These are phyloP conservation scores for Colletotrichum lentis DNA, from an alignment of 2,329 filamentous ascomycete genomes.

Conservation along the genomic window DNA sequence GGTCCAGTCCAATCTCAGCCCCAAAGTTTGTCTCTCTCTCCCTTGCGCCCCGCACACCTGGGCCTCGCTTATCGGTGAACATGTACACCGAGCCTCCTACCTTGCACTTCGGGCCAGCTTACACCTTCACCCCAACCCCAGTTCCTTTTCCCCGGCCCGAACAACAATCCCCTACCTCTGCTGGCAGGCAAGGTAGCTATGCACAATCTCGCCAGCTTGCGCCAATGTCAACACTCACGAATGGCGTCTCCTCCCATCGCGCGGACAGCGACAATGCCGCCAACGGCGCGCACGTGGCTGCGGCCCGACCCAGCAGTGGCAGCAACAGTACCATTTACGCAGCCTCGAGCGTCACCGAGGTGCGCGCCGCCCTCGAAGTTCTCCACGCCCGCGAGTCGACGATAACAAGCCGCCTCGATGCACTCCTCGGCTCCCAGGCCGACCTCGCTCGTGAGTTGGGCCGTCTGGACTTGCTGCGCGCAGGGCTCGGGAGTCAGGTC, in stretches of 20 bases:
- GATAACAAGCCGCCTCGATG: slow-evolving; percentile 77
- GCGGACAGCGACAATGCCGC: slow-evolving; percentile 45
- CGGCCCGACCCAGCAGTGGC: slow-evolving; percentile 21
- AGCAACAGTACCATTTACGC: slow-evolving; percentile 62
- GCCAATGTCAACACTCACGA: slow-evolving; percentile 59
- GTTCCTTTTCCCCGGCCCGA: slow-evolving; percentile 28
- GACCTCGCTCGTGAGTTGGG: slow-evolving; percentile 87
- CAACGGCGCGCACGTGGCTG: slow-evolving; percentile 36
- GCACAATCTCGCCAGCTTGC: slow-evolving; percentile 51
- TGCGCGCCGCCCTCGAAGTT: slow-evolving; percentile 77
- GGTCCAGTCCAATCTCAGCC: slow-evolving; percentile 5
- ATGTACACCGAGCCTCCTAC: slow-evolving; percentile 34
- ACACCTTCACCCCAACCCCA: slow-evolving; percentile 33
- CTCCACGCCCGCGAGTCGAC: slow-evolving; percentile 79
- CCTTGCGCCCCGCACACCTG: slow-evolving; percentile 31
- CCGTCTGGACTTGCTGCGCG: slow-evolving; percentile 87
- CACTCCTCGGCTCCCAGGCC: slow-evolving; percentile 81
- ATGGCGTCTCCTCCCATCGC: slow-evolving; percentile 53
- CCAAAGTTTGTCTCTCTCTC: slow-evolving; percentile 22
- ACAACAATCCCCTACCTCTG: slow-evolving; percentile 33
- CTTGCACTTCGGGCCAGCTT: slow-evolving; percentile 37
- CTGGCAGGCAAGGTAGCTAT: slow-evolving; percentile 50
- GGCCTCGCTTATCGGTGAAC: slow-evolving; percentile 37
- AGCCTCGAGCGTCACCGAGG: slow-evolving; percentile 78
- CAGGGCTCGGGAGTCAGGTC: slow-evolving; percentile 85